Conservation (phyloP, 768 basidiomycete genomes). For the Pleurotus ostreatus region DNA sequence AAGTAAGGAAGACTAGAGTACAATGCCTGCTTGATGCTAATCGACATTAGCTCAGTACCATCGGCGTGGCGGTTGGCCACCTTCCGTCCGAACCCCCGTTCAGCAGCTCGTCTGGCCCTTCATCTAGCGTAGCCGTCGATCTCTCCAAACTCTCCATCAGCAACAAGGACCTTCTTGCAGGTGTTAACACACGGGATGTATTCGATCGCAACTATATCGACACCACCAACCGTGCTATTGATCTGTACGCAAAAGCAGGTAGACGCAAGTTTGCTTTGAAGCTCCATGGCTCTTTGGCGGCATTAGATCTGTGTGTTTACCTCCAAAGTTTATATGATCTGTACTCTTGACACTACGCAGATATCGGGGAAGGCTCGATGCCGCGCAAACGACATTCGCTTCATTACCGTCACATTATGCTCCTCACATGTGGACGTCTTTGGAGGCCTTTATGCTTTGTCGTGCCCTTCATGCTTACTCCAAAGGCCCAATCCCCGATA, state of each 20-base stretch:
- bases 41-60: constrained; percentile 65
- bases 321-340: not conserved
- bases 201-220: constrained; percentile 80
- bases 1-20: constrained; percentile 44
- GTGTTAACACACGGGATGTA: constrained; percentile 46
- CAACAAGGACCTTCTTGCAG: constrained; percentile 55
- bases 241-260: constrained; percentile 78
- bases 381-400: constrained; percentile 66
- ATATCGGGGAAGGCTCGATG: constrained; percentile 57
- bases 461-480: constrained; percentile 68
- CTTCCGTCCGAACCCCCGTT: constrained; percentile 76
- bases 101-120: constrained; percentile 33
- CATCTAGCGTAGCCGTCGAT: constrained; percentile 16
- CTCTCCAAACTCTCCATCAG: constrained; percentile 38
- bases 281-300: constrained; percentile 82
- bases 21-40: not conserved
- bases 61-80: constrained; percentile 72
- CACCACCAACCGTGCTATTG: constrained; percentile 78
- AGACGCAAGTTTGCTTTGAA: constrained; percentile 83
- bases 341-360: constrained; percentile 31
- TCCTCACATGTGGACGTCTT: constrained; percentile 74
- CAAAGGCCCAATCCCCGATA: constrained; percentile 50
- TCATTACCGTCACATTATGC: constrained; percentile 86
- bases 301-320: constrained; percentile 75
- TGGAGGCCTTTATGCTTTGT: constrained; percentile 77